phyloP scores from a whole-genome alignment of 2,329 filamentous ascomycete species.

The Monosporascus sp. region DNA sequence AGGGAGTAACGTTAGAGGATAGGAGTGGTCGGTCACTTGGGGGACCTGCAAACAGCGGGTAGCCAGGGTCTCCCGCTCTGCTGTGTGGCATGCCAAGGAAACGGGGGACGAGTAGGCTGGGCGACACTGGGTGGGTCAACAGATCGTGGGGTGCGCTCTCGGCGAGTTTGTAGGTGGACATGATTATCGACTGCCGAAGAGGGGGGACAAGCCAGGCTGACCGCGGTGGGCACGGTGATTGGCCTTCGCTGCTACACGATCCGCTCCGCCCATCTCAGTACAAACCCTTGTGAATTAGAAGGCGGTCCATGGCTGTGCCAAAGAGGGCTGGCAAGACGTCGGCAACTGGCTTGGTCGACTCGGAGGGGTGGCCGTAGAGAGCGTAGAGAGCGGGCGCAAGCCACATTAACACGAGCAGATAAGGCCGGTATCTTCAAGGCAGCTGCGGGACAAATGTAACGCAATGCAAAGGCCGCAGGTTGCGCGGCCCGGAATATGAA shows the following conservation, averaged over 20 bases:
- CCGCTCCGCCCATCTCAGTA: not conserved
- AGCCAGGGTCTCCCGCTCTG: slow-evolving; percentile 31
- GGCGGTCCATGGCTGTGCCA: slow-evolving; percentile 13
- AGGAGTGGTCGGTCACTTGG: slow-evolving; percentile 4
- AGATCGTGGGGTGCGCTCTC: slow-evolving; percentile 29
- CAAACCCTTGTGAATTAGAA: not conserved
- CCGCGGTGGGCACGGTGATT: not conserved
- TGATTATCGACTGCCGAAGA: slow-evolving; percentile 2
- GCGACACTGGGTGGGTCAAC: slow-evolving; percentile 14
- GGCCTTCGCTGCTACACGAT: not conserved
- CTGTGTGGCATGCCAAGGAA: slow-evolving; percentile 24
- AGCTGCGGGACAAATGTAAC: slow-evolving; percentile 16
- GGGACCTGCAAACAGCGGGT: slow-evolving; percentile 36
- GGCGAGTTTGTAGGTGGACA: slow-evolving; percentile 2
- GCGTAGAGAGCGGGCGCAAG: slow-evolving; percentile 14
- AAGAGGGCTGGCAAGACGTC: slow-evolving; percentile 16
- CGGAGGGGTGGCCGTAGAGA: slow-evolving; percentile 12
- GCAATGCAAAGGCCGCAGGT: slow-evolving; percentile 11
- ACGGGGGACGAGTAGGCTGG: slow-evolving; percentile 23
- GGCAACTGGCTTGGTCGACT: slow-evolving; percentile 15
- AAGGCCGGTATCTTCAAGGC: slow-evolving; percentile 10
- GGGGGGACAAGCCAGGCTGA: not conserved
- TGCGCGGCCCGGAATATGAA: not conserved
- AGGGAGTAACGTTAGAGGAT: not conserved
- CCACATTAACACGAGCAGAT: slow-evolving; percentile 24